Percentiles rank a stretch among this genome's conserved stretches.
These are phyloP conservation scores for Avicennia marina DNA, from an alignment of 257 asterid genomes.

Conservation along the genomic window DNA sequence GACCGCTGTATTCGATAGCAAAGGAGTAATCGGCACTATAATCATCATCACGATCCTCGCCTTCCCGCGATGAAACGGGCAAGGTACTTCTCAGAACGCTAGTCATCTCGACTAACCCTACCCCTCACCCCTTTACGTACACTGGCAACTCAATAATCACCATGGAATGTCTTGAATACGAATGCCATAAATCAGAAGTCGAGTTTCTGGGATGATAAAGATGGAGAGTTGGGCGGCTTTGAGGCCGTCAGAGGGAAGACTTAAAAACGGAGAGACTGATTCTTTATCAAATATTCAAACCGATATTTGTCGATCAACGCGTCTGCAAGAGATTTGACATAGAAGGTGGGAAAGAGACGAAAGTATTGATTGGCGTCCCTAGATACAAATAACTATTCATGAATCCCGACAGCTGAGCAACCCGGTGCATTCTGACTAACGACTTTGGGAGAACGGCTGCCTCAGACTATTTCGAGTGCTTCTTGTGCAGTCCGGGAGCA, in stretches of 20 bases:
- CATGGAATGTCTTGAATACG: too few relatives aligned
- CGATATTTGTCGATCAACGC: slow-evolving; percentile 29
- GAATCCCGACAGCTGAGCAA: too few relatives aligned
- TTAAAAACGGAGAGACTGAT: slow-evolving; percentile 18
- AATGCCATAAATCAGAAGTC: not conserved
- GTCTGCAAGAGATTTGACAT: slow-evolving; percentile 25
- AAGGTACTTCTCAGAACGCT: slow-evolving; percentile 37
- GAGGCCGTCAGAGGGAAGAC: slow-evolving; percentile 6
- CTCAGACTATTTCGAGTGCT: too few relatives aligned
- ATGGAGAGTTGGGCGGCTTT: slow-evolving; percentile 10
- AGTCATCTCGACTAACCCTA: slow-evolving; percentile 18
- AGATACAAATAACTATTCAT: too few relatives aligned
- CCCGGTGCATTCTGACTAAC: too few relatives aligned
- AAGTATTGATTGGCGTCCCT: too few relatives aligned
- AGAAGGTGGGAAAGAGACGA: slow-evolving; percentile 23
- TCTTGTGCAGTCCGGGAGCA: too few relatives aligned
- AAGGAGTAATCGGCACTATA: slow-evolving; percentile 62
- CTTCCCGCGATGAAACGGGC: slow-evolving; percentile 20
- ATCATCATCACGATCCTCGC: slow-evolving; percentile 34
- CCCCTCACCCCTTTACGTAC: too few relatives aligned
- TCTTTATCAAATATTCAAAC: slow-evolving; percentile 18
- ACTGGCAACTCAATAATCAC: too few relatives aligned
- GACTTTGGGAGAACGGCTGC: too few relatives aligned
- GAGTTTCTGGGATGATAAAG: slow-evolving; percentile 7
- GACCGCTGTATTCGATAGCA: slow-evolving; percentile 82